Percentiles rank a stretch among this genome's conserved stretches.
These are phyloP conservation scores for Camelina neglecta DNA, from an alignment of 345 rosid species.

Conservation along the genomic window DNA sequence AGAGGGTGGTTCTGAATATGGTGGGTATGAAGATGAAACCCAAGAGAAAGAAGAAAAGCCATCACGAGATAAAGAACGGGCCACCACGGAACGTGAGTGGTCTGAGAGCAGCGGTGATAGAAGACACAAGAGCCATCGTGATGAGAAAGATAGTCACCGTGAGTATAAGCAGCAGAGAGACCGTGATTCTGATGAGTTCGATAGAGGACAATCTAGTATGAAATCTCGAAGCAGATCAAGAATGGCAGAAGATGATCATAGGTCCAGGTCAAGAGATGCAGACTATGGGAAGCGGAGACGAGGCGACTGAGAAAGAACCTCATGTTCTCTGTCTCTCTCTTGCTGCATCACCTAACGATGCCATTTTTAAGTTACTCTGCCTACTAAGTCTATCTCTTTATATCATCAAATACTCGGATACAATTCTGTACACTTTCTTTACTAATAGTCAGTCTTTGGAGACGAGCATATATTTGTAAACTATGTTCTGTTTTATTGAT, in stretches of 20 bases:
- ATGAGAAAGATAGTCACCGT: conserved; percentile 67
- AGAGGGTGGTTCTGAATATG: conserved; percentile 87
- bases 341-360: not conserved
- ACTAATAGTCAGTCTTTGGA: conserved; percentile 31
- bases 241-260: conserved; percentile 66
- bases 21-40: conserved; percentile 71
- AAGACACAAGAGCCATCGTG: conserved; percentile 67
- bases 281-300: conserved; percentile 84
- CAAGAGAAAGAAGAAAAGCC: conserved; percentile 72
- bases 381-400: conserved; percentile 27
- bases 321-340: conserved; percentile 8
- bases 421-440: conserved; percentile 31
- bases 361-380: conserved; percentile 23
- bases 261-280: conserved; percentile 74
- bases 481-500: conserved; percentile 35
- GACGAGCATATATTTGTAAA: conserved; percentile 34
- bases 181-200: conserved; percentile 70
- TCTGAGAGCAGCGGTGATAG: conserved; percentile 68
- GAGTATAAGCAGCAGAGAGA: conserved; percentile 66
- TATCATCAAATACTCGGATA: conserved; percentile 36
- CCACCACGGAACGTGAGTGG: conserved; percentile 72
- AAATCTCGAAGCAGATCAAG: conserved; percentile 74
- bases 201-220: conserved; percentile 73
- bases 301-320: conserved; percentile 39
- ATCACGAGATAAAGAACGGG: conserved; percentile 64